Conservation (phyloP, 2,329 filamentous ascomycete species). For the Setomelanomma holmii region DNA sequence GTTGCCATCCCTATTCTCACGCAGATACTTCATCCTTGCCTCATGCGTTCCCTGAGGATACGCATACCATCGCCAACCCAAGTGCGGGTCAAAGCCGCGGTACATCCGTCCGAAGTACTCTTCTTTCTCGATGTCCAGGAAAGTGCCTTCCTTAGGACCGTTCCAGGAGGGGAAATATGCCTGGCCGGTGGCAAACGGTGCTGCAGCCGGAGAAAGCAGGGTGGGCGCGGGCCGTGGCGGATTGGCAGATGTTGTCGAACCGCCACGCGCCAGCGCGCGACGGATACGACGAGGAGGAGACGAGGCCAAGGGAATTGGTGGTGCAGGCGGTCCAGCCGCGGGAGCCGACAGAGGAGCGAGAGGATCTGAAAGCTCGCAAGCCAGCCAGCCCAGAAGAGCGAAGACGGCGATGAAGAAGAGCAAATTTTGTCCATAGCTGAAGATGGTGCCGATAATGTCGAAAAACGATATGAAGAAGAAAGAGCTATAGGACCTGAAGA, state of each 20-base stretch:
- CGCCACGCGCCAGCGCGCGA: slow-evolving; percentile 2
- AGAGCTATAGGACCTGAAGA: slow-evolving; percentile 2
- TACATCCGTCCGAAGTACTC: slow-evolving; percentile 6
- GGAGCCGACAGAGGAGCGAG: slow-evolving; percentile 1
- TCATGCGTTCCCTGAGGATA: not conserved
- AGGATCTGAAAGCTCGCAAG: slow-evolving; percentile 2
- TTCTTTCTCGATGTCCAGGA: slow-evolving; percentile 4
- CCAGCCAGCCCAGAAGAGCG: slow-evolving; percentile 7
- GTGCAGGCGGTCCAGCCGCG: slow-evolving; percentile 3
- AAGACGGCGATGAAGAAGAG: slow-evolving; percentile 8
- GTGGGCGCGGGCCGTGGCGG: not conserved
- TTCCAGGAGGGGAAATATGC: not conserved
- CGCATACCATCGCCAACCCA: slow-evolving; percentile 8
- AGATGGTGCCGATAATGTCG: not conserved
- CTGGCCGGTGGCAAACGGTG: slow-evolving; percentile 2
- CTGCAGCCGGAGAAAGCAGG: slow-evolving; percentile 1
- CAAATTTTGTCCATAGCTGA: slow-evolving; percentile 5
- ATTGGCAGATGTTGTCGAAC: not conserved
- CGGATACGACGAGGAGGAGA: slow-evolving; percentile 5
- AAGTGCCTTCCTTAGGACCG: not conserved
- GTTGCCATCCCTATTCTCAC: slow-evolving; percentile 2
- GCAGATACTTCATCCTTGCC: not conserved
- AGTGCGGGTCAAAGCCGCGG: slow-evolving; percentile 3
- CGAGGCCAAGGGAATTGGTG: not conserved
- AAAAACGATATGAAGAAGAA: not conserved